phyloP scores from a whole-genome alignment of 352 stramenopile genomes.

The Globisporangium radiosum region DNA sequence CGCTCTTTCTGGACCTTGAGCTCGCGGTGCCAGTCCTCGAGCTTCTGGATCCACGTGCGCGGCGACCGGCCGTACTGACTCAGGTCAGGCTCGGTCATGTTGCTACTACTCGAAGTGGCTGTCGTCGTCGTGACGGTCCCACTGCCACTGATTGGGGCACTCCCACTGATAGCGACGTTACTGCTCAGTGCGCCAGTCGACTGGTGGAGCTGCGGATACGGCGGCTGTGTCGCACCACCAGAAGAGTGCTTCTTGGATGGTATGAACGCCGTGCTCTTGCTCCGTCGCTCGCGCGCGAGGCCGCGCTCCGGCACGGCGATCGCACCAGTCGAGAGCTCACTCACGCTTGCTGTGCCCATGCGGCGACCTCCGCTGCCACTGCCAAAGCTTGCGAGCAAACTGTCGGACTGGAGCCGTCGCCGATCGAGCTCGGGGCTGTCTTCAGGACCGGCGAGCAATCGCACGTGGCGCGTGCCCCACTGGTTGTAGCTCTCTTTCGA shows the following conservation, averaged over 20 bases:
- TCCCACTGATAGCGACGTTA: too few relatives aligned
- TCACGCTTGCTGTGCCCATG: slow-evolving; percentile 13
- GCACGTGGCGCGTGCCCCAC: slow-evolving; percentile 46
- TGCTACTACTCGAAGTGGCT: neutral
- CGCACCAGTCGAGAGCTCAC: slow-evolving; percentile 2
- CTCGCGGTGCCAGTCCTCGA: slow-evolving; percentile 80
- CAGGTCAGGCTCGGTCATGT: slow-evolving; percentile 14
- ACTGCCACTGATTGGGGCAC: too few relatives aligned
- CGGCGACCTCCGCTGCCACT: neutral
- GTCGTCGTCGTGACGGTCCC: neutral
- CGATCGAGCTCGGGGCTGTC: slow-evolving; percentile 30
- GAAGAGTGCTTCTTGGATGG: slow-evolving; percentile 25
- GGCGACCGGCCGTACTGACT: slow-evolving; percentile 47
- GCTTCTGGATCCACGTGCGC: slow-evolving; percentile 68
- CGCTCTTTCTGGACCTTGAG: slow-evolving; percentile 73
- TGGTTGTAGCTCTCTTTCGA: slow-evolving; percentile 50
- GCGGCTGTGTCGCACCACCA: slow-evolving; percentile 7
- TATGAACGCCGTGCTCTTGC: slow-evolving; percentile 66
- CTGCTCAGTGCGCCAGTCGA: slow-evolving; percentile 15
- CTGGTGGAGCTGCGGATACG: neutral
- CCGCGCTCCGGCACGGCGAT: neutral
- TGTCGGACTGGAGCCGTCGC: slow-evolving; percentile 32
- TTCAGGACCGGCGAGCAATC: slow-evolving; percentile 26
- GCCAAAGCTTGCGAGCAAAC: slow-evolving; percentile 7
- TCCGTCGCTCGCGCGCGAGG: slow-evolving; percentile 35